Evolutionary conservation across 2,329 filamentous ascomycete genomes (phyloP).

Genomic region (Phymatotrichopsis omnivora): DNA sequence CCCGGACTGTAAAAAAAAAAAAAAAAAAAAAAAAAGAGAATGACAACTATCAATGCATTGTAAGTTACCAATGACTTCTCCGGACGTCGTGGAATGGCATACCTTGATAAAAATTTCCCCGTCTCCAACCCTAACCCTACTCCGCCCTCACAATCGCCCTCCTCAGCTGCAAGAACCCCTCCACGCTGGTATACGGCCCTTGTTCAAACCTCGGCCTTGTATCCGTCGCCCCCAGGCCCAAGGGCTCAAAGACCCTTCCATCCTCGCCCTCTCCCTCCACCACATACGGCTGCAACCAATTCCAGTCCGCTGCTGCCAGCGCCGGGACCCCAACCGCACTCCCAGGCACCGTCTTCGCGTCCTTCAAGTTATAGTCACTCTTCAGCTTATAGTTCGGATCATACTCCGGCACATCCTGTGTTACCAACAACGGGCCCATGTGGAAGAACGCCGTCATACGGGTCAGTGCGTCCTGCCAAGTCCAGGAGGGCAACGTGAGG

Average conservation of each 20-base stretch:
- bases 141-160: conserved; percentile 33
- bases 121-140: neutral
- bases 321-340: conserved; percentile 26
- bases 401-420: conserved; percentile 25
- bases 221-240: conserved; percentile 27
- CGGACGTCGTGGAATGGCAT: neutral
- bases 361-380: conserved; percentile 3
- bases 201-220: conserved; percentile 29
- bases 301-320: conserved; percentile 31
- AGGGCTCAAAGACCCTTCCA: conserved; percentile 18
- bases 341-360: neutral
- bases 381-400: conserved; percentile 1
- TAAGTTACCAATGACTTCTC: neutral
- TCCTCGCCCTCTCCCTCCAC: conserved; percentile 5
- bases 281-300: conserved; percentile 35
- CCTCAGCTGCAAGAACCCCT: conserved; percentile 34
- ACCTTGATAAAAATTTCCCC: conserved; percentile 2
- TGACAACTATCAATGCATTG: neutral
- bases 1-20: too few relatives aligned
- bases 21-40: too few relatives aligned
- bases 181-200: conserved; percentile 33
- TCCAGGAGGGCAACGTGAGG: conserved; percentile 36
- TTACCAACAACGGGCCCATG: conserved; percentile 34
- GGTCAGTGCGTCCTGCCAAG: conserved; percentile 35
- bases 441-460: conserved; percentile 39